Evolutionary conservation across 345 rosid species (phyloP).

Genomic region (Boechera retrofracta): DNA sequence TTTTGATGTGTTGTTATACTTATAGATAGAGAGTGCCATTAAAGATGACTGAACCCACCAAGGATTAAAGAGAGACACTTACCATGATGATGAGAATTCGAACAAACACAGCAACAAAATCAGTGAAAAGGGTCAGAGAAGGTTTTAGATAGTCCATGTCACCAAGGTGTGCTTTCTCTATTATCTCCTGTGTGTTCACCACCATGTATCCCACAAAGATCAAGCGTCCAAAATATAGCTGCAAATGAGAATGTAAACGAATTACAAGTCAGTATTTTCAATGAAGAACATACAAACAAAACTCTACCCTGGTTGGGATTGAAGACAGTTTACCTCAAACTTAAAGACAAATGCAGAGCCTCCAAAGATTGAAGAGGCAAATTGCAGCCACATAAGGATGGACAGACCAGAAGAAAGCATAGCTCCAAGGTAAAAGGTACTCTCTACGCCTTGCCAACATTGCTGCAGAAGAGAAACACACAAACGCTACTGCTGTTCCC

Average conservation of each 20-base stretch:
- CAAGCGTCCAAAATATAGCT: slow-evolving; percentile 80
- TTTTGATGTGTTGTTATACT: background rate
- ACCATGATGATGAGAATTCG: slow-evolving; percentile 81
- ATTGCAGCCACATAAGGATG: slow-evolving; percentile 72
- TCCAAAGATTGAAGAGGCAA: slow-evolving; percentile 73
- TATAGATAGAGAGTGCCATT: background rate
- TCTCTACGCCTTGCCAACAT: slow-evolving; percentile 84
- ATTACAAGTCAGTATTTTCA: background rate
- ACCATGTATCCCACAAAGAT: slow-evolving; percentile 79
- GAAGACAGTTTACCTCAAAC: slow-evolving; percentile 61
- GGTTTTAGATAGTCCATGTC: slow-evolving; percentile 86
- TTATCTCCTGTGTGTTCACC: slow-evolving; percentile 83
- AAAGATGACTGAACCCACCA: background rate
- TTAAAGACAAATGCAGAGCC: slow-evolving; percentile 75
- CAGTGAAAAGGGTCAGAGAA: slow-evolving; percentile 74
- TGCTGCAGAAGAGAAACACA: slow-evolving; percentile 83
- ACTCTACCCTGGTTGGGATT: background rate
- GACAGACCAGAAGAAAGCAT: slow-evolving; percentile 78
- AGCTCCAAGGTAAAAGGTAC: slow-evolving; percentile 80
- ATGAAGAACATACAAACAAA: background rate
- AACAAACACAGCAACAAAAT: slow-evolving; percentile 55
- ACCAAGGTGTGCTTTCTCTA: slow-evolving; percentile 79
- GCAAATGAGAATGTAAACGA: slow-evolving; percentile 21
- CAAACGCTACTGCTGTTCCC: slow-evolving; percentile 76
- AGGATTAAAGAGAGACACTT: slow-evolving; percentile 10